Percentiles rank a stretch among this genome's conserved stretches.
Conservation (phyloP, 148 eudicot species). For the Suaeda aralocaspica region DNA sequence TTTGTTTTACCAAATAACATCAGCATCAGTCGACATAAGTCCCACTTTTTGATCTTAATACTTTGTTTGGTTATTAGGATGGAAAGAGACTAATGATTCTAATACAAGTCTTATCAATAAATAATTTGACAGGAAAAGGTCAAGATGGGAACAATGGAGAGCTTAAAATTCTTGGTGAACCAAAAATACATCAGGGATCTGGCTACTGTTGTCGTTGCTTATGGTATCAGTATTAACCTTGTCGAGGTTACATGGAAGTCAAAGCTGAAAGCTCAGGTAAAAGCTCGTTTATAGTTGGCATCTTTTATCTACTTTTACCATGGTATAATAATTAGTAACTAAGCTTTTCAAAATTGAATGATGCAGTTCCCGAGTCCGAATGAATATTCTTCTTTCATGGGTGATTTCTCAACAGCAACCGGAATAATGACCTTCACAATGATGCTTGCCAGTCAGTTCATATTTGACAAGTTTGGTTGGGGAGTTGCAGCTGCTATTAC, state of each 20-base stretch:
- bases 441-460: slow-evolving; percentile 96
- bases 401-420: slow-evolving; percentile 99
- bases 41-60: neutral
- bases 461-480: slow-evolving; percentile 95
- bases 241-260: slow-evolving; percentile 99
- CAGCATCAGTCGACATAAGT: no score
- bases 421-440: slow-evolving; percentile 86
- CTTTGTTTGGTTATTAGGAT: neutral
- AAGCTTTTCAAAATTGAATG: neutral
- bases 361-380: slow-evolving; percentile 95
- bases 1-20: neutral
- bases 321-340: neutral
- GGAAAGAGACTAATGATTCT: slow-evolving; percentile 15
- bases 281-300: neutral
- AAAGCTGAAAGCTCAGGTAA: slow-evolving; percentile 99
- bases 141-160: slow-evolving; percentile 97
- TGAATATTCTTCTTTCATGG: slow-evolving; percentile 98
- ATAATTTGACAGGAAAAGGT: slow-evolving; percentile 64
- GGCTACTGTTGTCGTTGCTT: slow-evolving; percentile 92
- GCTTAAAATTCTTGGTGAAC: slow-evolving; percentile 87
- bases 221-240: slow-evolving; percentile 94
- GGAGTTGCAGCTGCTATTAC: slow-evolving; percentile 96
- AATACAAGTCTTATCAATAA: neutral
- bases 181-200: slow-evolving; percentile 87
- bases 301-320: neutral